Percentiles rank a stretch among this genome's conserved stretches.
Conservation (phyloP, 2,329 filamentous ascomycete genomes). For the Phialophora macrospora region DNA sequence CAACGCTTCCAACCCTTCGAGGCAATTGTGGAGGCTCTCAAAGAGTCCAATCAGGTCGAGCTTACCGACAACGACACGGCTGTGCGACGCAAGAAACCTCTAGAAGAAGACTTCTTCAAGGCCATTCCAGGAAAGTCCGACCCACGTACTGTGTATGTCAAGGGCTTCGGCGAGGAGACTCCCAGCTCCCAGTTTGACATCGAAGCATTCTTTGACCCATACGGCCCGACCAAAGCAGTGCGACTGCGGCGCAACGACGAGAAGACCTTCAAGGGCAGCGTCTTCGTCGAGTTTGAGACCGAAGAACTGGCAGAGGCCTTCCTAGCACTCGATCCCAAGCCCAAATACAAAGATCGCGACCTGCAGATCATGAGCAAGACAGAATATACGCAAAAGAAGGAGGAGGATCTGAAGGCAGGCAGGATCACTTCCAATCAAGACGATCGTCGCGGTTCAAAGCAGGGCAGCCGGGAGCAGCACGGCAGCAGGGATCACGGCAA, state of each 20-base stretch:
- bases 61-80: slow-evolving; percentile 74
- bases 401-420: slow-evolving; percentile 71
- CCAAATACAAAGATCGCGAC: slow-evolving; percentile 80
- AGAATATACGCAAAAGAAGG: slow-evolving; percentile 81
- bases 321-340: slow-evolving; percentile 76
- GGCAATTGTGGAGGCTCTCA: slow-evolving; percentile 80
- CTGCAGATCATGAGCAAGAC: slow-evolving; percentile 86
- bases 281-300: slow-evolving; percentile 88
- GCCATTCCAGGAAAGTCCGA: slow-evolving; percentile 62
- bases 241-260: slow-evolving; percentile 79
- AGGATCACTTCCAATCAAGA: slow-evolving; percentile 64
- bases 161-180: slow-evolving; percentile 89
- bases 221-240: slow-evolving; percentile 77
- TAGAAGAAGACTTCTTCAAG: slow-evolving; percentile 62
- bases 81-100: slow-evolving; percentile 75
- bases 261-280: slow-evolving; percentile 89
- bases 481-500: slow-evolving; percentile 41
- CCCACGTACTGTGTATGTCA: slow-evolving; percentile 81
- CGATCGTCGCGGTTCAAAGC: slow-evolving; percentile 53
- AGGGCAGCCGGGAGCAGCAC: slow-evolving; percentile 44
- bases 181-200: slow-evolving; percentile 88
- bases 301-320: slow-evolving; percentile 82
- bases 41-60: slow-evolving; percentile 73
- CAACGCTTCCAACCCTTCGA: slow-evolving; percentile 87
- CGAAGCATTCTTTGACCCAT: slow-evolving; percentile 85